Conservation (phyloP, 495 filamentous ascomycete species). For the Pseudoneurospora amorphoporcata region DNA sequence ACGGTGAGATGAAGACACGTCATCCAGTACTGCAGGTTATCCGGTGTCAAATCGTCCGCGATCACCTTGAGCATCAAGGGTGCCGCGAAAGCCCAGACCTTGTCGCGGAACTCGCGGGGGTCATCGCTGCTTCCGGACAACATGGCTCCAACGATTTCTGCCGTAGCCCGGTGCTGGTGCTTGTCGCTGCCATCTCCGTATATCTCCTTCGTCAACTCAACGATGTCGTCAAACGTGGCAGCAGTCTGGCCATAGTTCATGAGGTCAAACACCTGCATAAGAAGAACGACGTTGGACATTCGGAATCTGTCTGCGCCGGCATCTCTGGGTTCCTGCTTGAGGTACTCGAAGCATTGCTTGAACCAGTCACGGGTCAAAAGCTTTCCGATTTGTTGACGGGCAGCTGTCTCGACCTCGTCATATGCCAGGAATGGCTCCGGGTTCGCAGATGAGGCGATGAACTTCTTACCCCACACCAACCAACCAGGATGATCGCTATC, state of each 20-base stretch:
- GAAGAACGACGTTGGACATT: constrained; percentile 71
- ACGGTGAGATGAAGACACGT: constrained; percentile 83
- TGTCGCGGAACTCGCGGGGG: constrained; percentile 52
- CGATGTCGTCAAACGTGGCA: constrained; percentile 78
- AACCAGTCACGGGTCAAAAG: constrained; percentile 79
- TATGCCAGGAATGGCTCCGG: constrained; percentile 62
- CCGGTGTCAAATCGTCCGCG: constrained; percentile 80
- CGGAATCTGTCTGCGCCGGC: constrained; percentile 74
- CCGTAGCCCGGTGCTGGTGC: constrained; percentile 92
- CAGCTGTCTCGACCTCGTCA: constrained; percentile 68
- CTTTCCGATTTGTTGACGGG: constrained; percentile 71
- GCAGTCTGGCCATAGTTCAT: constrained; percentile 63
- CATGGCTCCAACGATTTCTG: constrained; percentile 85
- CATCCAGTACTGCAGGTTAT: constrained; percentile 90
- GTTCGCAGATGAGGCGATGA: constrained; percentile 65
- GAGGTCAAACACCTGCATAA: constrained; percentile 81
- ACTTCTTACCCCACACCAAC: constrained; percentile 87
- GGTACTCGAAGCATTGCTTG: constrained; percentile 72
- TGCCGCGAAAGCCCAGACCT: constrained; percentile 81
- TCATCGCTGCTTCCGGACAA: constrained; percentile 65
- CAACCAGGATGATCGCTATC: constrained; percentile 91
- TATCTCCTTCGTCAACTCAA: constrained; percentile 60
- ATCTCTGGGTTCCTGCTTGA: constrained; percentile 96
- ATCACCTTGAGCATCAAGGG: constrained; percentile 82
- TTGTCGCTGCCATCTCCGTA: constrained; percentile 94